phyloP scores from a whole-genome alignment of 2,329 filamentous ascomycete genomes.

The Exophiala mesophila region DNA sequence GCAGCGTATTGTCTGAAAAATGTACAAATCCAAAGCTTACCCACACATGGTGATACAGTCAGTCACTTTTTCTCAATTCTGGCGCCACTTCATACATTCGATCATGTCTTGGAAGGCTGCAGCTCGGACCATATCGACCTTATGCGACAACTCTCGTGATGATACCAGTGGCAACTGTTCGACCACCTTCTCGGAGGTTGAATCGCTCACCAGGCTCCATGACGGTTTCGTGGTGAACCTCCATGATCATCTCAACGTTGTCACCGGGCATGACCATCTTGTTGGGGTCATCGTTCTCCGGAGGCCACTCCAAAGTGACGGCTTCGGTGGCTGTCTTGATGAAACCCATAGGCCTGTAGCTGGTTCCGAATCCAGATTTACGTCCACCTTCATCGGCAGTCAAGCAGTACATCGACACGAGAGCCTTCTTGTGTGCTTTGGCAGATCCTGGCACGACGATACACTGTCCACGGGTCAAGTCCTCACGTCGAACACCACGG shows the following conservation, averaged over 20 bases:
- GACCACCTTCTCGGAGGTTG: slow-evolving; percentile 96
- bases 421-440: slow-evolving; percentile 86
- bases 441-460: slow-evolving; percentile 75
- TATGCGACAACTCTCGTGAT: slow-evolving; percentile 65
- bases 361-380: slow-evolving; percentile 89
- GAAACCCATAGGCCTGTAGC: slow-evolving; percentile 96
- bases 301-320: slow-evolving; percentile 78
- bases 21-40: slow-evolving; percentile 8
- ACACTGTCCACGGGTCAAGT: slow-evolving; percentile 92
- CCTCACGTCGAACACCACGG: slow-evolving; percentile 93
- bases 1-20: too few species aligned
- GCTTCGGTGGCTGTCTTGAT: slow-evolving; percentile 81
- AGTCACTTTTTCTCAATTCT: slow-evolving; percentile 1
- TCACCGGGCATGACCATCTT: slow-evolving; percentile 97
- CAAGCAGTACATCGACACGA: slow-evolving; percentile 93
- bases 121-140: slow-evolving; percentile 19
- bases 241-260: slow-evolving; percentile 95
- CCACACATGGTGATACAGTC: slow-evolving; percentile 3
- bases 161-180: slow-evolving; percentile 79
- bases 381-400: slow-evolving; percentile 97
- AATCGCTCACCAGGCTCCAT: slow-evolving; percentile 90
- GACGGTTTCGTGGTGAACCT: slow-evolving; percentile 78
- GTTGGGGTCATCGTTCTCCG: slow-evolving; percentile 67
- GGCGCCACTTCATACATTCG: background rate
- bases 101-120: background rate